Conservation (phyloP, 495 filamentous ascomycete species). For the Penicillium riverlandense region DNA sequence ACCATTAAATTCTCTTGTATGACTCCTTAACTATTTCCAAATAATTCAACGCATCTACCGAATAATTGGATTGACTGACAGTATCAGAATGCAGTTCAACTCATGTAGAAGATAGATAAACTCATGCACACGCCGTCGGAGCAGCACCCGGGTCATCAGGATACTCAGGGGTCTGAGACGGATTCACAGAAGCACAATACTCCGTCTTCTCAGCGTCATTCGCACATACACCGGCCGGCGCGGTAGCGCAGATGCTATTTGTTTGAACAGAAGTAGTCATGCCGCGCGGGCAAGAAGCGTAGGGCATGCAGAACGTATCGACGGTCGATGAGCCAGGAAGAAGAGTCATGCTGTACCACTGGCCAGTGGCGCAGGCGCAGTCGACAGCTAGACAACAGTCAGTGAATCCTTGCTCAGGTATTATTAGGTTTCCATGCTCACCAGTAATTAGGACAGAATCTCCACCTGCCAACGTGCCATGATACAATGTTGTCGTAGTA, state of each 20-base stretch:
- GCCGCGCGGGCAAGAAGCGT: conserved; percentile 12
- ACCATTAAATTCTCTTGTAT: too few species aligned
- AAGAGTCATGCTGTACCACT: conserved; percentile 18
- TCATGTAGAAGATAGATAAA: background rate
- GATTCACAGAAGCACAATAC: conserved; percentile 9
- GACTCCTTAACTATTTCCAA: too few species aligned
- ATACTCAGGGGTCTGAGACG: conserved; percentile 10
- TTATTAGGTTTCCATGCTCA: background rate
- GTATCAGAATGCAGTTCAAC: background rate
- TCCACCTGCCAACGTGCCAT: conserved; percentile 14
- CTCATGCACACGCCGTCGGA: conserved; percentile 14
- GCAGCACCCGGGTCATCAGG: conserved; percentile 6
- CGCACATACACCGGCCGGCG: conserved; percentile 2
- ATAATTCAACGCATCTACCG: too few species aligned
- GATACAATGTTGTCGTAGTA: conserved; percentile 14
- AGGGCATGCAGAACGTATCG: conserved; percentile 22
- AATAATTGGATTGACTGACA: too few species aligned
- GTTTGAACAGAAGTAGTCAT: conserved; percentile 11
- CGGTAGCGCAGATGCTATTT: conserved; percentile 13
- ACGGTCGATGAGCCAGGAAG: conserved; percentile 1
- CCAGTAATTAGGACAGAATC: conserved; percentile 11
- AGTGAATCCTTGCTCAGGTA: background rate
- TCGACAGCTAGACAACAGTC: conserved; percentile 8
- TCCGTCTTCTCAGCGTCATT: conserved; percentile 1
- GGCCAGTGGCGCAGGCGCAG: conserved; percentile 14